Evolutionary conservation across 2,329 filamentous ascomycete genomes (phyloP).

Genomic region (Didymosphaeria variabile): DNA sequence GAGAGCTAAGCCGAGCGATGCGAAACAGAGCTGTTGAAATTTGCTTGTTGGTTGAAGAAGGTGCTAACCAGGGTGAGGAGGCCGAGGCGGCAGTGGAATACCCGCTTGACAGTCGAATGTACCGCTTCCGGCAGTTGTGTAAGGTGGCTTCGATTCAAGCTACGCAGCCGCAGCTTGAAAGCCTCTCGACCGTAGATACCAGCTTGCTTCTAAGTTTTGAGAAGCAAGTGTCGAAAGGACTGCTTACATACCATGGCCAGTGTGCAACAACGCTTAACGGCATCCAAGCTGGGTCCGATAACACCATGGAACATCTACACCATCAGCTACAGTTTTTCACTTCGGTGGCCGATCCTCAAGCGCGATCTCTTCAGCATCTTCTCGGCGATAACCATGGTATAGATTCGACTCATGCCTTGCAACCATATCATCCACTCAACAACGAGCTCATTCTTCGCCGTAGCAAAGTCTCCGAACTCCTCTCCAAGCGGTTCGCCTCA

Average conservation of each 20-base stretch:
- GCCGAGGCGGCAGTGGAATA: conserved; percentile 30
- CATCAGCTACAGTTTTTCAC: conserved; percentile 43
- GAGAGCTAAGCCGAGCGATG: conserved; percentile 95
- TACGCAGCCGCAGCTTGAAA: conserved; percentile 42
- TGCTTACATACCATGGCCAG: conserved; percentile 11
- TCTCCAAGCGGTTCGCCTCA: conserved; percentile 30
- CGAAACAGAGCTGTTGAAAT: conserved; percentile 93
- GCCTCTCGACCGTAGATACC: conserved; percentile 47
- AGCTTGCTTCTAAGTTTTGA: conserved; percentile 41
- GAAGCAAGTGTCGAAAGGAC: conserved; percentile 33
- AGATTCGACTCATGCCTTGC: conserved; percentile 10
- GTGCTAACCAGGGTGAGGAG: not conserved
- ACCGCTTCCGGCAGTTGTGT: conserved; percentile 48
- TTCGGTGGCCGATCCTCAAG: conserved; percentile 29
- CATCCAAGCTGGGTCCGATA: not conserved
- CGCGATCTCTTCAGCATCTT: conserved; percentile 14
- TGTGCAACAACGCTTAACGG: conserved; percentile 9
- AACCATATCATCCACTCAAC: conserved; percentile 56
- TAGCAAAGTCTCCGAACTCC: conserved; percentile 18
- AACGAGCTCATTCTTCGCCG: conserved; percentile 54
- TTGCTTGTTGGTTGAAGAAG: conserved; percentile 63
- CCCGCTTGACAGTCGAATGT: conserved; percentile 49
- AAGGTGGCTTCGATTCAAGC: conserved; percentile 20
- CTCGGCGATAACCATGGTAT: conserved; percentile 27
- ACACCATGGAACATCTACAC: conserved; percentile 13